Evolutionary conservation across 2,329 filamentous ascomycete genomes (phyloP).

Genomic region (Paracamarosporium sp.): DNA sequence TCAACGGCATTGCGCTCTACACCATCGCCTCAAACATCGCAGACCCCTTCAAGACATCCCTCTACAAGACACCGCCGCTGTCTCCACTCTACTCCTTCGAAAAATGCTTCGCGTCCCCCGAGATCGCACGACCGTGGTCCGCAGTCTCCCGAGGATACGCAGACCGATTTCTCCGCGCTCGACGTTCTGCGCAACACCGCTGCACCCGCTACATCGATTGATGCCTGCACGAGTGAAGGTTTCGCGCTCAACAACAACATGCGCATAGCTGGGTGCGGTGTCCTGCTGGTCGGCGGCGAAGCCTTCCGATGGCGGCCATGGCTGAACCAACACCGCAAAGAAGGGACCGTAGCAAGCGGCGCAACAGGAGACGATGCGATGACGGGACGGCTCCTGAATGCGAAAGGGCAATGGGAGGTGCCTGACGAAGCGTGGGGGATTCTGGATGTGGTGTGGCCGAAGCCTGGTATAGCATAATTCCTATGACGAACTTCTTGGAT

Average conservation of each 20-base stretch:
- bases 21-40: neutral
- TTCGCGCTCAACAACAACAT: conserved; percentile 87
- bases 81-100: conserved; percentile 27
- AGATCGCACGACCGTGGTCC: conserved; percentile 66
- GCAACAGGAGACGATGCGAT: conserved; percentile 38
- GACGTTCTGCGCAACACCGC: conserved; percentile 81
- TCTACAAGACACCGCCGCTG: conserved; percentile 10
- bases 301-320: conserved; percentile 90
- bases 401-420: conserved; percentile 82
- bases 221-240: conserved; percentile 80
- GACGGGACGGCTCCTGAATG: conserved; percentile 67
- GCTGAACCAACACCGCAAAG: conserved; percentile 54
- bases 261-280: conserved; percentile 71
- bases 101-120: conserved; percentile 42
- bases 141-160: conserved; percentile 65
- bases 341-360: conserved; percentile 47
- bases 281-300: conserved; percentile 83
- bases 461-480: conserved; percentile 71
- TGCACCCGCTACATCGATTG: conserved; percentile 80
- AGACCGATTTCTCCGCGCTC: conserved; percentile 75
- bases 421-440: conserved; percentile 74
- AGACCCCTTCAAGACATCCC: neutral
- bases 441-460: conserved; percentile 81
- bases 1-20: conserved; percentile 1
- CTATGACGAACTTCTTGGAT: neutral